Evolutionary conservation across 2,329 filamentous ascomycete genomes (phyloP).

Genomic region (Ophiostoma triangulosporum): DNA sequence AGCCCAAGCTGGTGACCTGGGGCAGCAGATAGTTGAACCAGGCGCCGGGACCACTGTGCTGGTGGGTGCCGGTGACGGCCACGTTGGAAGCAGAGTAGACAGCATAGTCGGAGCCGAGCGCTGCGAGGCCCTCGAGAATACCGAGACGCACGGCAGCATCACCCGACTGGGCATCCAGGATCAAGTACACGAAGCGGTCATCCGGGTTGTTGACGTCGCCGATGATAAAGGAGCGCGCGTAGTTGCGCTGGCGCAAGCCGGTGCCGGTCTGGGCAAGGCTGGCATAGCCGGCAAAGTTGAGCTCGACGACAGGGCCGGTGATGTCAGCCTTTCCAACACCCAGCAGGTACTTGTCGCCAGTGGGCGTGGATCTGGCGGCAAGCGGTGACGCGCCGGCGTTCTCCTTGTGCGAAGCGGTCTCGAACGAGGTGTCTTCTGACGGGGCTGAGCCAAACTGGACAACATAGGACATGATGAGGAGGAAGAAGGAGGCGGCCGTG

Average conservation of each 20-base stretch:
- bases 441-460: neutral
- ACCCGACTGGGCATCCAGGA: conserved; percentile 75
- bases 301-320: conserved; percentile 68
- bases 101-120: conserved; percentile 57
- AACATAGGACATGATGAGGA: neutral
- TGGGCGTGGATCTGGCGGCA: conserved; percentile 14
- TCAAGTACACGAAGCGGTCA: conserved; percentile 73
- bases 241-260: conserved; percentile 75
- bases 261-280: conserved; percentile 69
- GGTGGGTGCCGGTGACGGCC: conserved; percentile 85
- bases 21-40: conserved; percentile 93
- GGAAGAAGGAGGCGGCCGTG: neutral
- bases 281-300: conserved; percentile 88
- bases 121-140: conserved; percentile 61
- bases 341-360: conserved; percentile 34
- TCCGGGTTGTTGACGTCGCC: conserved; percentile 50
- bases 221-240: conserved; percentile 81
- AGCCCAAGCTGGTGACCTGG: conserved; percentile 78
- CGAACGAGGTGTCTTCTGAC: neutral
- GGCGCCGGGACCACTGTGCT: conserved; percentile 78
- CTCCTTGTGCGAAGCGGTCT: neutral
- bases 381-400: conserved; percentile 4
- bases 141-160: conserved; percentile 81
- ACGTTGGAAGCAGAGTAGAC: conserved; percentile 70
- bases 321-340: conserved; percentile 46